Percentiles rank a stretch among this genome's conserved stretches.
These are phyloP conservation scores for Fusarium buharicum DNA, from an alignment of 2,329 filamentous ascomycete genomes.

Conservation along the genomic window DNA sequence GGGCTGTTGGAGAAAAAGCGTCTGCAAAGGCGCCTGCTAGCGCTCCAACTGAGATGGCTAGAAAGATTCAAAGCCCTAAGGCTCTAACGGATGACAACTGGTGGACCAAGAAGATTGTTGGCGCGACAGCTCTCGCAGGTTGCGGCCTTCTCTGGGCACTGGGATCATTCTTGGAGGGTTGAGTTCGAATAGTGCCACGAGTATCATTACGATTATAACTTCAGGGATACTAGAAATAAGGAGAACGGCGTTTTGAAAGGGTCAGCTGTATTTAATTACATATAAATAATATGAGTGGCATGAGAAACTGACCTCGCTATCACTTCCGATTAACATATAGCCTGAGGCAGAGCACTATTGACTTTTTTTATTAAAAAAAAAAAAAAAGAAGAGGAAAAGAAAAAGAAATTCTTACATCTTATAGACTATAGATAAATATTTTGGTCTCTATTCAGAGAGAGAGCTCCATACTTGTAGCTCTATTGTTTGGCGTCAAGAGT, in stretches of 20 bases:
- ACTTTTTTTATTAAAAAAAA: too few relatives aligned
- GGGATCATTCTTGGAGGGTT: conserved; percentile 62
- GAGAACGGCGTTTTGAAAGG: conserved; percentile 21
- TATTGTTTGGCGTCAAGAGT: neutral
- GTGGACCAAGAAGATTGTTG: conserved; percentile 72
- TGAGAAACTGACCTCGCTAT: too few relatives aligned
- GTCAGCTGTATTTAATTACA: neutral
- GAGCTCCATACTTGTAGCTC: neutral
- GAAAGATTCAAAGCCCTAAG: conserved; percentile 57
- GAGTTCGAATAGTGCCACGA: conserved; percentile 4
- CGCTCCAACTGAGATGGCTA: conserved; percentile 44
- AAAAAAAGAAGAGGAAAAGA: too few relatives aligned
- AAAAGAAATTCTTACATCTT: too few relatives aligned
- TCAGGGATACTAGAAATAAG: conserved; percentile 6
- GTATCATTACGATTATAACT: conserved; percentile 6
- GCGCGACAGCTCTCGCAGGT: conserved; percentile 70
- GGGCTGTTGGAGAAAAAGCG: conserved; percentile 38
- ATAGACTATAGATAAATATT: too few relatives aligned
- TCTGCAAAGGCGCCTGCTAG: conserved; percentile 45
- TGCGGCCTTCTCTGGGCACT: conserved; percentile 69
- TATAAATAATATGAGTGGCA: conserved; percentile 9
- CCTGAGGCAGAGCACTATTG: too few relatives aligned
- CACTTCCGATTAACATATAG: too few relatives aligned
- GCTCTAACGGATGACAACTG: conserved; percentile 73
- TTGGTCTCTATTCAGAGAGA: neutral